Conservation (phyloP, 2,329 filamentous ascomycete genomes). For the Nemania sp. region DNA sequence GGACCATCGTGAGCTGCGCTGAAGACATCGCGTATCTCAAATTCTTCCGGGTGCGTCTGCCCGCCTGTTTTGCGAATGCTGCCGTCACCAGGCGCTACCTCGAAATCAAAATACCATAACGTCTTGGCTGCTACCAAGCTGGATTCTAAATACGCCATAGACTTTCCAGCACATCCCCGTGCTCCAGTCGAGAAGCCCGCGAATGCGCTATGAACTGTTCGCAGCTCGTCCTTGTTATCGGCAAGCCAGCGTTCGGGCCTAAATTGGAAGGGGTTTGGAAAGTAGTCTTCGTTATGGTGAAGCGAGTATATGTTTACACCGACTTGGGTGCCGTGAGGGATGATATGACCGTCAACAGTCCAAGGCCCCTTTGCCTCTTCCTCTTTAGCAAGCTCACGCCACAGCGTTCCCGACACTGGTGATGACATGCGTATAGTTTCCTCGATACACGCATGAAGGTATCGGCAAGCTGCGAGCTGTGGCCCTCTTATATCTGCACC, state of each 20-base stretch:
- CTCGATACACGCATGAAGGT: no score
- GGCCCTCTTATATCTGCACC: slow-evolving; percentile 20
- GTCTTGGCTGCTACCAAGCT: slow-evolving; percentile 1
- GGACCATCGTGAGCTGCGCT: neutral
- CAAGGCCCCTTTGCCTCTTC: neutral
- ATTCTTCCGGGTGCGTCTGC: neutral
- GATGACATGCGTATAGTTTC: no score
- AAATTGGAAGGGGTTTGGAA: slow-evolving; percentile 22
- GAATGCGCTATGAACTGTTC: neutral
- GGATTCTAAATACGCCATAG: neutral
- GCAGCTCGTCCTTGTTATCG: neutral
- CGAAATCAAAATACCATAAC: slow-evolving; percentile 10
- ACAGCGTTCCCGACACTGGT: no score
- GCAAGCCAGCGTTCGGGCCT: slow-evolving; percentile 5
- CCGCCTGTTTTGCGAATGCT: neutral
- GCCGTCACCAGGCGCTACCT: neutral
- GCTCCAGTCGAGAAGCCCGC: neutral
- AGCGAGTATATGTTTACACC: slow-evolving; percentile 24
- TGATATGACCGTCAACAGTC: slow-evolving; percentile 29
- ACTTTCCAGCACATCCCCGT: neutral
- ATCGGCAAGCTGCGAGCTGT: slow-evolving; percentile 9
- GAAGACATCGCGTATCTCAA: neutral
- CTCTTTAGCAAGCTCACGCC: neutral
- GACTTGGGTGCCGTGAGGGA: slow-evolving; percentile 25
- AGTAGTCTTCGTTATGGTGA: slow-evolving; percentile 31